Base-by-base conservation (phyloP, 371 early-diverging fungal species). In the Syncephalastrum contaminatum region DNA sequence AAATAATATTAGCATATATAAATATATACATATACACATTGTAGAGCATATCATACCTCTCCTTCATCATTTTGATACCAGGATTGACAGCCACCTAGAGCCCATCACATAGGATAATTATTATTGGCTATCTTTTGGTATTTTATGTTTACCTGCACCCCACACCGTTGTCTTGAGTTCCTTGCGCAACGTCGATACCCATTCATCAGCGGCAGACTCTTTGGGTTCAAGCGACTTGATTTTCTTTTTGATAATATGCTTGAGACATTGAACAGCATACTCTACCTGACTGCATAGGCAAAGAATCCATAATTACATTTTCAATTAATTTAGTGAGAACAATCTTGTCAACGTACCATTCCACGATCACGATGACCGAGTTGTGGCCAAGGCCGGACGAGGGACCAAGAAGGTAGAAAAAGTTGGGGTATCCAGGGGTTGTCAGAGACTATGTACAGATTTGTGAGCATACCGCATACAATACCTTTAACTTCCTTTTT, bases 381-480 rank as follows among this genome's bases (percentile, higher is more conserved):
- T 61, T 60, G 22, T 73, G 73, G 12, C 76, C 81, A 0, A 75
- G 54, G 0, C 71, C 78, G 10, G 69, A 41, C n/a, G 67, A 60
- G 16, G 81, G 76, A n/a, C 74, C 81, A n/a, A 75, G 58, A 5
- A 75, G 22, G 5, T 63, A 4, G 42, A 71, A 81, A 5, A 73
- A 56, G 51, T 81, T 81, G n/a, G 81, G 81, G 50, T 68, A 81
- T 18, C 65, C 71, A 45, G 62, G 47, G 7, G 64, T 48, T 2
- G 58, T 58, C 5, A 62, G 63, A 4, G 67, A 58, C 53, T 66
- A 30, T 54, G 45, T 63, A 80, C 13, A 2, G 0, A 53, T 53
- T 19, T 42, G 2, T 42, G 8, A 21, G 19, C 6, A 22, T n/a
- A 42, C 15, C 20, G 36, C 36, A 1, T 40, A 41, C 10, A 15